Base-by-base conservation (phyloP, 1,284 basidiomycete species). In the Cryptococcus sp. region DNA sequence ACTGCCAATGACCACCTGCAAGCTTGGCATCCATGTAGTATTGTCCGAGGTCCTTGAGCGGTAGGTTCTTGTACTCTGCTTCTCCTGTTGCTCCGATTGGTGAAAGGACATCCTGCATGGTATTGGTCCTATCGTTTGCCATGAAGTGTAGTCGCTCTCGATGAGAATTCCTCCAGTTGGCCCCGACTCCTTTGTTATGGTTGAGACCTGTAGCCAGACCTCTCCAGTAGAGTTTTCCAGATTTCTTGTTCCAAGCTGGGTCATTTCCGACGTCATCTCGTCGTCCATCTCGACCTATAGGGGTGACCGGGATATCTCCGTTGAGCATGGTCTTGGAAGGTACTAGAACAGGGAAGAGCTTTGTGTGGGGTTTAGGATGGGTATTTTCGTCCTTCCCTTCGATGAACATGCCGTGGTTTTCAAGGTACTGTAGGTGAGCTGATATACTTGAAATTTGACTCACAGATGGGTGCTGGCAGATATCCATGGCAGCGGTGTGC, bases 21-120 rank as follows among this genome's bases (percentile, higher is more conserved):
- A 78, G 66, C 61, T 73, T 73, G 48, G 67, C 70, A 53, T 78
- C 71, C 69, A 74, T 74, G 58, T 76, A 77, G 56, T 73, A 71
- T 45, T 74, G 57, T 6, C 73, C 68, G 5, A 77, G 58, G 52
- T 66, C 58, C 10, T 63, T 62, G 34, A 66, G 53, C 1, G 66
- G 62, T 32, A 66, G 63, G 38, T 55, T 52, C n/a, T 62, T 55
- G 35, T 68, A 50, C 55, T 72, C 67, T 4, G 68, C 68, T 49
- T 69, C 62, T 13, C 77, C 77, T 23, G 68, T 66, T 10, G 56
- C 30, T 2, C 66, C 68, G 8, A 71, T 55, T 1, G 77, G 72
- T 3, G 65, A 49, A 6, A 77, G 61, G 15, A 78, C 64, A 11
- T 71, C 65, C 14, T 63, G 56, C 34, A 58, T 52, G 14, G 52